Evolutionary conservation across 2,329 filamentous ascomycete genomes (phyloP).

Genomic region (Trichoderma afroharzianum): DNA sequence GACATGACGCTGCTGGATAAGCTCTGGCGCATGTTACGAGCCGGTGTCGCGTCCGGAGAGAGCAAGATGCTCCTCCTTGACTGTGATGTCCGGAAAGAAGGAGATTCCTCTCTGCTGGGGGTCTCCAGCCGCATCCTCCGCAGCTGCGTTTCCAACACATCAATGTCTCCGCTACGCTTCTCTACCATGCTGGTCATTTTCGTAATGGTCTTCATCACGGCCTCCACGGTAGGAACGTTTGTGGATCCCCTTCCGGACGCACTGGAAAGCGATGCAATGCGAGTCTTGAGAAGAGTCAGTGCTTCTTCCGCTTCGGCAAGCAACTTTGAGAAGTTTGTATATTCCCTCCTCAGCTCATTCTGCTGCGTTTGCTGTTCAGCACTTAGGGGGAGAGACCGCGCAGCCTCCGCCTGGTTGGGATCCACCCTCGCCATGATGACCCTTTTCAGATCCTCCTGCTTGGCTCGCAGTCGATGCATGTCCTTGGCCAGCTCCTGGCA

Average conservation of each 20-base stretch:
- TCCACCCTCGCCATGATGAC: conserved; percentile 69
- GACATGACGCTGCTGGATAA: conserved; percentile 36
- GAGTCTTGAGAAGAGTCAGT: conserved; percentile 73
- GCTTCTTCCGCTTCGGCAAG: conserved; percentile 77
- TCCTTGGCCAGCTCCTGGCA: conserved; percentile 68
- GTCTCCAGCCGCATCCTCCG: conserved; percentile 61
- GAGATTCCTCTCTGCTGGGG: conserved; percentile 42
- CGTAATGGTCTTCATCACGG: conserved; percentile 82
- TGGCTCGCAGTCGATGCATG: conserved; percentile 66
- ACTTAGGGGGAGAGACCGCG: conserved; percentile 70
- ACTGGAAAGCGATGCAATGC: conserved; percentile 59
- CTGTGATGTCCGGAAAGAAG: conserved; percentile 39
- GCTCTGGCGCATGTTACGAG: conserved; percentile 41
- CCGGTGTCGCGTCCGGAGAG: conserved; percentile 42
- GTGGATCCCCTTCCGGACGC: conserved; percentile 43
- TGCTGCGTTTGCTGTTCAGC: conserved; percentile 82
- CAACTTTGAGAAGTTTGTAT: conserved; percentile 67
- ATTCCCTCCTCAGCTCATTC: conserved; percentile 74
- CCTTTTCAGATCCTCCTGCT: conserved; percentile 74
- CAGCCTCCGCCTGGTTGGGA: conserved; percentile 60
- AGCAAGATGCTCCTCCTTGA: conserved; percentile 36
- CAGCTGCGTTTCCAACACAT: conserved; percentile 84
- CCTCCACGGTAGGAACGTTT: conserved; percentile 79
- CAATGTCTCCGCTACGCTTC: conserved; percentile 84
- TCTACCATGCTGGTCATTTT: conserved; percentile 94